Evolutionary conservation across 768 basidiomycete genomes (phyloP).

Genomic region (Roridomyces roridus): DNA sequence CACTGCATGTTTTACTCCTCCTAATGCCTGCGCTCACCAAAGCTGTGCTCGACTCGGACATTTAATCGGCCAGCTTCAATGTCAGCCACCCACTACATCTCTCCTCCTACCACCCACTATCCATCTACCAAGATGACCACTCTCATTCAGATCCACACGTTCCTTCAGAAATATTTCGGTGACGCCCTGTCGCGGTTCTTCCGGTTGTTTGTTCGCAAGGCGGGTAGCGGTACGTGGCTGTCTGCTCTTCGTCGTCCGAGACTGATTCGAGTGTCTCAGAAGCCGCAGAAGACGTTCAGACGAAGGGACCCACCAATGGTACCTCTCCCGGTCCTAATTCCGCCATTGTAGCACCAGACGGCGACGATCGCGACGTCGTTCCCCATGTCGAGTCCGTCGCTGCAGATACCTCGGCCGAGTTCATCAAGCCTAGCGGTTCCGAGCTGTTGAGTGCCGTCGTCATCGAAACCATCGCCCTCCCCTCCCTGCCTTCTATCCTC

Average conservation of each 20-base stretch:
- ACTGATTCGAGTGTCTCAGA: too few species aligned
- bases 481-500: slow-evolving; percentile 13
- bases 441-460: neutral
- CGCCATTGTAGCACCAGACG: neutral
- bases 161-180: slow-evolving; percentile 5
- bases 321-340: neutral
- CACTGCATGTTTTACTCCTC: too few species aligned
- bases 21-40: too few species aligned
- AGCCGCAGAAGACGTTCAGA: too few species aligned
- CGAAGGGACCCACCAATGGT: neutral
- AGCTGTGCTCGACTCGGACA: too few species aligned
- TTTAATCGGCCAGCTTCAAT: too few species aligned
- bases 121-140: neutral
- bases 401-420: neutral
- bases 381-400: too few species aligned
- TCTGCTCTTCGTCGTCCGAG: too few species aligned
- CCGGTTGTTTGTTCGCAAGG: neutral
- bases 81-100: slow-evolving; percentile 1
- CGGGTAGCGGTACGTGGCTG: too few species aligned
- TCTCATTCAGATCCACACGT: neutral
- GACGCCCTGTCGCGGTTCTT: neutral
- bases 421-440: neutral
- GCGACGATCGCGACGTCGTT: too few species aligned
- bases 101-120: neutral
- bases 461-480: neutral